These are phyloP conservation scores for Phalaenopsis equestris DNA, from an alignment of 106 monocot species.

Conservation along the genomic window DNA sequence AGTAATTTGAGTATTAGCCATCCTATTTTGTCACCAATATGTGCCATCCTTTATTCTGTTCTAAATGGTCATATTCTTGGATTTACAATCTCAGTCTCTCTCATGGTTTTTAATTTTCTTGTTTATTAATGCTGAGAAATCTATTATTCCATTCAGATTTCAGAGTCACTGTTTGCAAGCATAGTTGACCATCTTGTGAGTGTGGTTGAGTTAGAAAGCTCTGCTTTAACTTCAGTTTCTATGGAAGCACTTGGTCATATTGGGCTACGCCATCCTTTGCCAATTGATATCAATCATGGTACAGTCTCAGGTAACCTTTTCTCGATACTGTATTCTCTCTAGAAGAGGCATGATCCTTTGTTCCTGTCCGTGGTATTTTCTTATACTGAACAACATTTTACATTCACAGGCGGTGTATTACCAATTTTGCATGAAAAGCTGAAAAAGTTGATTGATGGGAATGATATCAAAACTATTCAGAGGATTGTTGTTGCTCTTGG, in stretches of 20 bases:
- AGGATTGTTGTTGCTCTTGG: conserved; percentile 81
- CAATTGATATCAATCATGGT: conserved; percentile 34
- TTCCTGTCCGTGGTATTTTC: background rate
- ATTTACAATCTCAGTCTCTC: background rate
- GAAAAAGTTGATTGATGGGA: conserved; percentile 56
- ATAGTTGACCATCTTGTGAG: conserved; percentile 43
- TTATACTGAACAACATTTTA: background rate
- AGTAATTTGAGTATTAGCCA: background rate
- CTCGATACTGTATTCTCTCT: background rate
- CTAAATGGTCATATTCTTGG: background rate
- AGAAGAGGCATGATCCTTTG: background rate
- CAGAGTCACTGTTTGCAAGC: conserved; percentile 33
- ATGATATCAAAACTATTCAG: conserved; percentile 74
- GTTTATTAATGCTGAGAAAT: background rate
- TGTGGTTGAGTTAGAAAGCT: conserved; percentile 62
- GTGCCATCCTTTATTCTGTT: background rate
- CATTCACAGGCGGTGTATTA: conserved; percentile 51
- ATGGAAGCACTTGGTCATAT: conserved; percentile 97
- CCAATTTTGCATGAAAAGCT: conserved; percentile 49
- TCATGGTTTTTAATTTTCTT: background rate
- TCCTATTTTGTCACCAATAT: background rate
- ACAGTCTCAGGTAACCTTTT: conserved; percentile 42
- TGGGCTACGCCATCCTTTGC: conserved; percentile 59
- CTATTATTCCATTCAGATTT: conserved; percentile 34
- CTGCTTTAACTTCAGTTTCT: conserved; percentile 51